Conservation (phyloP, 257 asterid species). For the Scutellaria baicalensis region DNA sequence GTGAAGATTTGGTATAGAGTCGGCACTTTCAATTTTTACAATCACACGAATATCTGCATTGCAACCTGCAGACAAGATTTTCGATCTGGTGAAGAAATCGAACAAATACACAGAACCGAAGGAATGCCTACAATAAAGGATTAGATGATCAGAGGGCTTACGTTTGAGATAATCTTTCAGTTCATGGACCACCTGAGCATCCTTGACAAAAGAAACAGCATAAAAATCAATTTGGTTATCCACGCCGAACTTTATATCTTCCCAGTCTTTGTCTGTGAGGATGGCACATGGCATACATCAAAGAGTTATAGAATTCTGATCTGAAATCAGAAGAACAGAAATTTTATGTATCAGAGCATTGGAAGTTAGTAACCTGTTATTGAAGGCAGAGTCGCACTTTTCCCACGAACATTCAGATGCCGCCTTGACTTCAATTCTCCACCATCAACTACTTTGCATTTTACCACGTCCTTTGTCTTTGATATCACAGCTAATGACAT, state of each 20-base stretch:
- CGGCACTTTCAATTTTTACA: conserved; percentile 96
- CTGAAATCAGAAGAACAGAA: not conserved
- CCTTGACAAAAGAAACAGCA: conserved; percentile 98
- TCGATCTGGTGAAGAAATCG: not conserved
- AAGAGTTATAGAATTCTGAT: not conserved
- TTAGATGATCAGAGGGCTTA: conserved; percentile 21
- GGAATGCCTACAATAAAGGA: not conserved
- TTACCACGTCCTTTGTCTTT: conserved; percentile 61
- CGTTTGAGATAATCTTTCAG: conserved; percentile 82
- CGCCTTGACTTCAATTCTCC: conserved; percentile 96
- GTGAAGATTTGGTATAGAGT: conserved; percentile 87
- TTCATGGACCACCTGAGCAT: conserved; percentile 87
- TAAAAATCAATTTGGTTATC: conserved; percentile 93
- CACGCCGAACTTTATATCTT: conserved; percentile 95
- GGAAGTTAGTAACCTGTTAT: conserved; percentile 63
- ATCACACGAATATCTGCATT: conserved; percentile 85
- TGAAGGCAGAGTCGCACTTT: conserved; percentile 95
- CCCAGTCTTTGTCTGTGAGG: conserved; percentile 89
- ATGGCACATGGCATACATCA: not conserved
- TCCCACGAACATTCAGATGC: conserved; percentile 95
- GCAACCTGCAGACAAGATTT: conserved; percentile 47
- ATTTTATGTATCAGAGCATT: not conserved
- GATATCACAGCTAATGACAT: conserved; percentile 90
- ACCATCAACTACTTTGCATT: conserved; percentile 86
- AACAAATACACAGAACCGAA: not conserved